Evolutionary conservation across 768 basidiomycete genomes (phyloP), one percentile per base, ranked within the genome.

Genomic region (Trametes meyenii): DNA sequence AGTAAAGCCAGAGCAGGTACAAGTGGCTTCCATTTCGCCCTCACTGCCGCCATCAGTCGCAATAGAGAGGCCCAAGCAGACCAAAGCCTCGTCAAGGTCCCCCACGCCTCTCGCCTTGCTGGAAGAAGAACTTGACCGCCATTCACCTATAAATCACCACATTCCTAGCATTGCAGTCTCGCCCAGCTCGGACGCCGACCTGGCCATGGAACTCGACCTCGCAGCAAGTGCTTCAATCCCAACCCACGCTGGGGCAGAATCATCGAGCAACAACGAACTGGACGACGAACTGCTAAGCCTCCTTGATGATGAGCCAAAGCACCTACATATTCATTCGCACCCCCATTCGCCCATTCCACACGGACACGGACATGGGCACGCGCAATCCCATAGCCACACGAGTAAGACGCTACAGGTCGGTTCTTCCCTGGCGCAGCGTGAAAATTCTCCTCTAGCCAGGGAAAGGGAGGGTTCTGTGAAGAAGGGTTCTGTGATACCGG

Each of bases 271-370:
- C 56, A 81, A 86, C 23, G 86, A 88, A 60, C 83, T 82, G 13
- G 81, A 82, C 12, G 77, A 88, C 64, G 89, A 90, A 73, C 73
- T 90, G 50, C 78, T 90, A 59, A 88, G 87, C 66, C 76, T 91
- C 24, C 76, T 91, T 33, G 89, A 88, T 67, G 87, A 85, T 65
- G 74, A 61, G n/a, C 63, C 69, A n/a, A 53, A 49, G 12, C 58
- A 44, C 45, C 21, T 14, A 16, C 44, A 57, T 26, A 36, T 21
- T 12, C 45, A 58, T n/a, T 54, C 51, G 14, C 55, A 62, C 24
- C n/a, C 19, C 3, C 55, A 40, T 21, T 1, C 50, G 3, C 50
- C 38, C 8, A 1, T n/a, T 23, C 36, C 35, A 14, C 51, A 43
- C 26, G 38, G 19, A 19, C 50, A 50, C 51, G 26, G 49, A n/a